Evolutionary conservation across 768 basidiomycete species (phyloP).

Genomic region (Zangia roseola): DNA sequence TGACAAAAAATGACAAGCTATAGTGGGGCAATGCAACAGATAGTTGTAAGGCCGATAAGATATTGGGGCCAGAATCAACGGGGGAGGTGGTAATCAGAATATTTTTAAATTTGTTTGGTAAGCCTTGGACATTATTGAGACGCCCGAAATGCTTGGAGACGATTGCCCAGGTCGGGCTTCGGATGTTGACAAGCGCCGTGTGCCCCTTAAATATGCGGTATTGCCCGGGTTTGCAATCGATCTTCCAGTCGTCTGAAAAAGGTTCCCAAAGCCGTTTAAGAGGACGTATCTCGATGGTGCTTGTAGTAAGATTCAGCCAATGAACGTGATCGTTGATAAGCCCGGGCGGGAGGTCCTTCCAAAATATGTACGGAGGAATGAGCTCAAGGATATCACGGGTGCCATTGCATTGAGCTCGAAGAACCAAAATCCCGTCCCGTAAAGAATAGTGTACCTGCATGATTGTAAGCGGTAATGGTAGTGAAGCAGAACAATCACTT

Average conservation of each 20-base stretch:
- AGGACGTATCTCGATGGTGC: slow-evolving; percentile 29
- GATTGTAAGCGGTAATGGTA: not conserved
- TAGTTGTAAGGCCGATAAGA: too few species aligned
- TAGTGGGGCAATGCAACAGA: slow-evolving; percentile 39
- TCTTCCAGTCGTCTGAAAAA: slow-evolving; percentile 11
- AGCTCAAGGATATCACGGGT: slow-evolving; percentile 9
- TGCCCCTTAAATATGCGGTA: slow-evolving; percentile 2
- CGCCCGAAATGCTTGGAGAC: slow-evolving; percentile 20
- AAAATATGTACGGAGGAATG: slow-evolving; percentile 13
- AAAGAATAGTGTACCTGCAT: too few species aligned
- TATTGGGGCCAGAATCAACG: too few species aligned
- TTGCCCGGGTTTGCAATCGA: not conserved
- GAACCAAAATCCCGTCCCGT: too few species aligned
- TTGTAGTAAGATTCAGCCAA: slow-evolving; percentile 25
- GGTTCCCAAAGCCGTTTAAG: slow-evolving; percentile 22
- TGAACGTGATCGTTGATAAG: slow-evolving; percentile 26
- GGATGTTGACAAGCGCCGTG: slow-evolving; percentile 31
- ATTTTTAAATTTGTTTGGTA: too few species aligned
- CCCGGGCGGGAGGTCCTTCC: slow-evolving; percentile 17
- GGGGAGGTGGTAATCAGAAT: too few species aligned
- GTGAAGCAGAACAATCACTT: not conserved
- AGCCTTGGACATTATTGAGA: too few species aligned
- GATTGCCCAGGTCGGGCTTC: slow-evolving; percentile 28
- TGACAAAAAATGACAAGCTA: slow-evolving; percentile 39
- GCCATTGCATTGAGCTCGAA: not conserved